Percentiles rank a stretch among this genome's conserved stretches.
These are phyloP conservation scores for Rhododendron williamsianum DNA, from an alignment of 148 eudicot species.

Conservation along the genomic window DNA sequence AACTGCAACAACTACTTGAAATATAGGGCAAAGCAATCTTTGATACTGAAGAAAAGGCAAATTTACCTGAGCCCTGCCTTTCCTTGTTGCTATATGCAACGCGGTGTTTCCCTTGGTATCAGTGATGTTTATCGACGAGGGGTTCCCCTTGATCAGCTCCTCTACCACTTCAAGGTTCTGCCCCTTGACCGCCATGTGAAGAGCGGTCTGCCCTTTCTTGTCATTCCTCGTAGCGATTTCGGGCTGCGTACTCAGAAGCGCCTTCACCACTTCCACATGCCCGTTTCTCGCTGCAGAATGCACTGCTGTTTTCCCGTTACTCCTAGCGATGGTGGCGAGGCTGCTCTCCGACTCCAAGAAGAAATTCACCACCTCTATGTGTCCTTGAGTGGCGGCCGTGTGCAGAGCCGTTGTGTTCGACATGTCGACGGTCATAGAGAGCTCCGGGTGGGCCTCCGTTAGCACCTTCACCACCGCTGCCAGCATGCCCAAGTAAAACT, in stretches of 20 bases:
- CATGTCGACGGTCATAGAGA: conserved; percentile 72
- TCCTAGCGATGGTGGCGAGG: conserved; percentile 61
- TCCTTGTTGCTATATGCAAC: conserved; percentile 69
- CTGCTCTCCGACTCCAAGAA: conserved; percentile 66
- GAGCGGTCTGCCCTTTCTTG: conserved; percentile 87
- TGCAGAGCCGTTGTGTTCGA: conserved; percentile 84
- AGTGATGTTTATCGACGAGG: conserved; percentile 47
- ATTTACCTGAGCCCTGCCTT: conserved; percentile 66
- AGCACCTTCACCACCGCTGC: conserved; percentile 59
- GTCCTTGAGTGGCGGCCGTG: conserved; percentile 82
- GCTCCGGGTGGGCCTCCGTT: conserved; percentile 72
- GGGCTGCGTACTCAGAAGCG: conserved; percentile 61
- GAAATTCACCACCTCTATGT: conserved; percentile 59
- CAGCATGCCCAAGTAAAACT: conserved; percentile 8
- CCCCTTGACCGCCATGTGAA: conserved; percentile 89
- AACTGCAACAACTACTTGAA: background rate
- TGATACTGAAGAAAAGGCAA: background rate
- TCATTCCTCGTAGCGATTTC: conserved; percentile 49
- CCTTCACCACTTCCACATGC: conserved; percentile 64
- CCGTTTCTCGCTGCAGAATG: conserved; percentile 85
- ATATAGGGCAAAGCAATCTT: background rate
- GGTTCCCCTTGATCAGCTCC: conserved; percentile 58
- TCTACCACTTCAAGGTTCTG: conserved; percentile 70
- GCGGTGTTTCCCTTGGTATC: conserved; percentile 77
- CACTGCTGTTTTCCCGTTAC: conserved; percentile 81